These are phyloP conservation scores for Clonostachys byssicola DNA, from an alignment of 2,329 filamentous ascomycete genomes.

Conservation along the genomic window DNA sequence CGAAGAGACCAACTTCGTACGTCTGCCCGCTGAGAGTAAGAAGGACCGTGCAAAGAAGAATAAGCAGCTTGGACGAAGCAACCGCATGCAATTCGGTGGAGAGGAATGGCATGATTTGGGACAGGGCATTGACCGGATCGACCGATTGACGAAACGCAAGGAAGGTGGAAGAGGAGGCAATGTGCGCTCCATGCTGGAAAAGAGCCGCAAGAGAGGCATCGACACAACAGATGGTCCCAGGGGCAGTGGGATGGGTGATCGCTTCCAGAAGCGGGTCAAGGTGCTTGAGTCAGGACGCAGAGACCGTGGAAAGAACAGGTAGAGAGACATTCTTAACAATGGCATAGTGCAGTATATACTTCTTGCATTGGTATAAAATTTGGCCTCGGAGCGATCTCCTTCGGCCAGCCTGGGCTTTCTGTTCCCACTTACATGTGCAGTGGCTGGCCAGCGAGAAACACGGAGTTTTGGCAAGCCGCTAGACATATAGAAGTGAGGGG, in stretches of 20 bases:
- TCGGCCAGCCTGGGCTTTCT: too few species aligned
- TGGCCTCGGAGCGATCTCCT: too few species aligned
- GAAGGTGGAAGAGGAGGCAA: conserved; percentile 47
- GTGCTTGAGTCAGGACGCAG: conserved; percentile 40
- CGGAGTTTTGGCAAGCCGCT: neutral
- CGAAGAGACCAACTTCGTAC: conserved; percentile 89
- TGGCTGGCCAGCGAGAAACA: neutral
- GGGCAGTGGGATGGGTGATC: conserved; percentile 63
- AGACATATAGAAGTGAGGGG: too few species aligned
- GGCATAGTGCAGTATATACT: neutral
- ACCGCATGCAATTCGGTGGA: conserved; percentile 72
- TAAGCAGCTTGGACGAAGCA: conserved; percentile 41
- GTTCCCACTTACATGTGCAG: neutral
- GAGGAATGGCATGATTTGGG: conserved; percentile 90
- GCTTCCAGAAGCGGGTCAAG: conserved; percentile 68
- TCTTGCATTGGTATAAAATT: neutral
- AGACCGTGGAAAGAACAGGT: conserved; percentile 36
- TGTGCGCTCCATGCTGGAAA: conserved; percentile 65
- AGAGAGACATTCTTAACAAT: conserved; percentile 2
- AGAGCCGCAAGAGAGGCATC: conserved; percentile 76
- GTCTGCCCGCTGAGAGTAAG: conserved; percentile 82
- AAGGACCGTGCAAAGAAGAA: conserved; percentile 71
- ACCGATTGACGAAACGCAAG: conserved; percentile 72
- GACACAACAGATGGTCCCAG: conserved; percentile 67
- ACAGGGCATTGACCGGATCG: conserved; percentile 82